Evolutionary conservation across 2,329 filamentous ascomycete genomes (phyloP).

Genomic region (Ophiostoma himal-ulmi): DNA sequence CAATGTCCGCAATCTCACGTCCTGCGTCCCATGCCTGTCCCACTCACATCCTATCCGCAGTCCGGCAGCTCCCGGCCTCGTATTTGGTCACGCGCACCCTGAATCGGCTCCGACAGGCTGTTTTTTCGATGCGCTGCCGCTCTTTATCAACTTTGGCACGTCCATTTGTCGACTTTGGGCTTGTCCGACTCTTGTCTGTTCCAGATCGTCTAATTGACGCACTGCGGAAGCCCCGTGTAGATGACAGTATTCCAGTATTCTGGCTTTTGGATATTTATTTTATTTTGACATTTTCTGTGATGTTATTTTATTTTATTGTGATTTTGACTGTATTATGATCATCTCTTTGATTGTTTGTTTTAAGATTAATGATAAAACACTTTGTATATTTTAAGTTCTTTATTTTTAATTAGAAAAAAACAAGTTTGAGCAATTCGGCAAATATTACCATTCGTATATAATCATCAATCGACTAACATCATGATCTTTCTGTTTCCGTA

Average conservation of each 20-base stretch:
- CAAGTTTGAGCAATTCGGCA: rapidly evolving
- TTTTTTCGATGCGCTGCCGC: constrained; percentile 5
- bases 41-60: background rate
- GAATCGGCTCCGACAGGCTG: background rate
- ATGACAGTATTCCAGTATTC: too few relatives aligned
- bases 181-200: background rate
- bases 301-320: too few relatives aligned
- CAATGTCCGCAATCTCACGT: background rate
- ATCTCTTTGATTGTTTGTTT: too few relatives aligned
- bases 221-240: background rate
- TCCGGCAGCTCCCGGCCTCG: background rate
- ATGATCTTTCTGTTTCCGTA: background rate
- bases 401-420: background rate
- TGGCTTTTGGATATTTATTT: too few relatives aligned
- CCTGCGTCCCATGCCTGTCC: too few relatives aligned
- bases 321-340: too few relatives aligned
- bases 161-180: background rate
- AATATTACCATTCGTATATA: background rate
- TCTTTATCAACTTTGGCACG: background rate
- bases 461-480: background rate
- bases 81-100: constrained; percentile 10
- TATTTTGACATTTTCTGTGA: too few relatives aligned
- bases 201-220: background rate
- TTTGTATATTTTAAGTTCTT: background rate
- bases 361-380: too few relatives aligned